A percentile compares a stretch with the other conserved stretches of the same genome.
Conservation (phyloP, 768 basidiomycete species). For the Collybiopsis luxurians region DNA sequence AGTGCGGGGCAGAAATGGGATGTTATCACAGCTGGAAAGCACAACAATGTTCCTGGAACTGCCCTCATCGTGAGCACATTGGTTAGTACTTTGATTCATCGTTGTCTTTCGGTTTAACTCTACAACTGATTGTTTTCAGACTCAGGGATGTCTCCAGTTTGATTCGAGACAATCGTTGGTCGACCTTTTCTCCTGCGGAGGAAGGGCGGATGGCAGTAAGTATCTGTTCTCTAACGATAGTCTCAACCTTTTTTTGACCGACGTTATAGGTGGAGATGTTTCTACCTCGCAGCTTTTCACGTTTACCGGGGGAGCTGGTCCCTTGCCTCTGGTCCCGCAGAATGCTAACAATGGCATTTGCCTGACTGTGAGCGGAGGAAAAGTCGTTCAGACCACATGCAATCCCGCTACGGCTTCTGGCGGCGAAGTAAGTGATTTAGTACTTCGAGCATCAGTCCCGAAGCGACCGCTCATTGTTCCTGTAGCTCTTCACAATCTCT, state of each 20-base stretch:
- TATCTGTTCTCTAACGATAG: neutral
- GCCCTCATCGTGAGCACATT: constrained; percentile 18
- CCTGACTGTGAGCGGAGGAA: constrained; percentile 13
- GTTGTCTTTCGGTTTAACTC: neutral
- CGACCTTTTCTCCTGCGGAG: constrained; percentile 22
- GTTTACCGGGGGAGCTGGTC: constrained; percentile 14
- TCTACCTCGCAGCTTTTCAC: constrained; percentile 21
- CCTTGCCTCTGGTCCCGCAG: constrained; percentile 16
- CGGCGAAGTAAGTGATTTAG: constrained; percentile 9
- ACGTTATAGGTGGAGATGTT: constrained; percentile 11
- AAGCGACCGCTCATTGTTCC: neutral
- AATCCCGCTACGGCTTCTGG: constrained; percentile 12
- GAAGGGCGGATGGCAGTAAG: constrained; percentile 19
- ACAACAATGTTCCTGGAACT: constrained; percentile 15
- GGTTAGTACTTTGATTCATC: constrained; percentile 1
- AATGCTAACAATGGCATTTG: constrained; percentile 15
- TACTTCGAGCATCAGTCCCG: neutral
- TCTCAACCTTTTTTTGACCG: neutral
- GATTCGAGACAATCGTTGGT: constrained; percentile 19
- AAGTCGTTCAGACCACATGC: constrained; percentile 18
- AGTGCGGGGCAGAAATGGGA: constrained; percentile 19
- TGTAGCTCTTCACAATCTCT: constrained; percentile 19
- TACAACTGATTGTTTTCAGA: constrained; percentile 8
- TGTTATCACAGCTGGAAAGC: constrained; percentile 18
- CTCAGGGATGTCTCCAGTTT: constrained; percentile 21